Evolutionary conservation across 140 eudicot genomes (phyloP).

Genomic region (Oenanthe javanica): DNA sequence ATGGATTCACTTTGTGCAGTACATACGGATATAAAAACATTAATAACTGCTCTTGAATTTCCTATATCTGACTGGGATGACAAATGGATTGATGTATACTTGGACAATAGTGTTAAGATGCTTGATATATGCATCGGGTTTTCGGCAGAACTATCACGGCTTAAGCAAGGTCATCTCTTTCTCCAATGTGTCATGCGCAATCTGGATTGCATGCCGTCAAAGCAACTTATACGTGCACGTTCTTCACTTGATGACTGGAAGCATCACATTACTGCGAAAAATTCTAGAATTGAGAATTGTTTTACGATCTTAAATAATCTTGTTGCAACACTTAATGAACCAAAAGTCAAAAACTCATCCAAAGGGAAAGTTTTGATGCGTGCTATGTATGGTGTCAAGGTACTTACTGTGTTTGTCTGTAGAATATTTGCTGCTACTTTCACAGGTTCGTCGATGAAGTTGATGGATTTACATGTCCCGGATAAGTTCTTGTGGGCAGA

Average conservation of each 20-base stretch:
- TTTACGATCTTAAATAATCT: constrained; percentile 46
- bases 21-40: constrained; percentile 56
- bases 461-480: constrained; percentile 53
- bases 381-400: constrained; percentile 93
- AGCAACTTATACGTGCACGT: constrained; percentile 42
- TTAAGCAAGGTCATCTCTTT: constrained; percentile 70
- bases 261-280: constrained; percentile 50
- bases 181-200: constrained; percentile 53
- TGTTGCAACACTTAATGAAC: constrained; percentile 53
- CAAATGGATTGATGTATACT: constrained; percentile 84
- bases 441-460: constrained; percentile 54
- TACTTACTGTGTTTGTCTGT: constrained; percentile 60
- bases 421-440: constrained; percentile 65
- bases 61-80: constrained; percentile 89
- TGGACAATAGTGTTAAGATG: constrained; percentile 73
- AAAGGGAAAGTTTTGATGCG: constrained; percentile 80
- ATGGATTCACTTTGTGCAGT: constrained; percentile 52
- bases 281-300: constrained; percentile 55
- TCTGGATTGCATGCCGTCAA: constrained; percentile 33
- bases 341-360: constrained; percentile 75
- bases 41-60: constrained; percentile 79
- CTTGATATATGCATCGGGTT: constrained; percentile 82
- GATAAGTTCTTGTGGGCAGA: constrained; percentile 59
- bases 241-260: constrained; percentile 84
- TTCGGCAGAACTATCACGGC: constrained; percentile 64